A percentile compares a stretch with the other conserved stretches of the same genome.
Evolutionary conservation across 352 stramenopile genomes (phyloP).

Genomic region (Phytopythium aichiense): DNA sequence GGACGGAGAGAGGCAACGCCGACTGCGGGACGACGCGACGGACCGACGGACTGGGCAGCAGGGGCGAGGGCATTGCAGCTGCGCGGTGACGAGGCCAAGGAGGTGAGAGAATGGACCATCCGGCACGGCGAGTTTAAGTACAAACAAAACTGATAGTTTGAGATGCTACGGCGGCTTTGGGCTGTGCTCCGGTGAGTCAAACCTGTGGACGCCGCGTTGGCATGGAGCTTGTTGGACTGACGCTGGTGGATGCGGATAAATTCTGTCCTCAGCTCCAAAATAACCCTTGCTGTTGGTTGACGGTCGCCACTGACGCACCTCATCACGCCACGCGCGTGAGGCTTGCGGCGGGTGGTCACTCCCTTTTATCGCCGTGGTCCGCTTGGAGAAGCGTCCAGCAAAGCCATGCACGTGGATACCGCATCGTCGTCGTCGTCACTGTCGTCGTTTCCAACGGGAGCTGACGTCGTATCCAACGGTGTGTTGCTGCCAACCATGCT

Average conservation of each 20-base stretch:
- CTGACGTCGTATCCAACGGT: neutral
- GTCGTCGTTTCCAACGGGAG: neutral
- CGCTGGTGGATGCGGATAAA: no score
- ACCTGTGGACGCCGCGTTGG: neutral
- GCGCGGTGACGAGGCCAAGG: neutral
- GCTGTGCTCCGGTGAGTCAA: neutral
- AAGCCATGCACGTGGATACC: neutral
- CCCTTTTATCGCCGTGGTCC: neutral
- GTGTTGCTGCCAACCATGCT: conserved; percentile 21
- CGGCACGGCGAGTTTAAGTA: neutral
- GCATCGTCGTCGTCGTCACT: neutral
- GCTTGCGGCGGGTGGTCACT: neutral
- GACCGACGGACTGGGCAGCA: neutral
- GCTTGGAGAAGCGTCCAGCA: neutral
- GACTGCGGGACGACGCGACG: neutral
- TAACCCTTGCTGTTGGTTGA: neutral
- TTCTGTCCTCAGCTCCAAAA: neutral
- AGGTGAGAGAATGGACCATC: neutral
- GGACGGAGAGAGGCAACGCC: neutral
- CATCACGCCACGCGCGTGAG: neutral
- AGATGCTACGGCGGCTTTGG: neutral
- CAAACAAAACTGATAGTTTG: conserved; percentile 1
- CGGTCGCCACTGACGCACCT: no score
- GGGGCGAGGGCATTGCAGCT: neutral
- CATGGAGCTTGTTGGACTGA: neutral